These are phyloP conservation scores for Solanum arcanum DNA, from an alignment of 257 asterid genomes.

Conservation along the genomic window DNA sequence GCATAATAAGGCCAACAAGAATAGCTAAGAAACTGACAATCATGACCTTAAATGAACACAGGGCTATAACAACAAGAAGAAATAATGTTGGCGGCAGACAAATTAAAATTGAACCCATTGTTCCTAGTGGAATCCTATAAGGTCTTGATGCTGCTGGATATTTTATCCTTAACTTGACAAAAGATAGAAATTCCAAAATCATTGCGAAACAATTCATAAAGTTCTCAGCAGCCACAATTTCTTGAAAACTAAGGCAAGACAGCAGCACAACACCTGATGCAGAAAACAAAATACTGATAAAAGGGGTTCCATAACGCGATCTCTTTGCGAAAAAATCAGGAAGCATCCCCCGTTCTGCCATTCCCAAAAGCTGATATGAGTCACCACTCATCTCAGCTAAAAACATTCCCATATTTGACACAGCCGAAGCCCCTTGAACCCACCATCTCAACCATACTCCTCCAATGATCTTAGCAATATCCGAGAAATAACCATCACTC, in stretches of 20 bases:
- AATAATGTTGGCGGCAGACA: conserved; percentile 42
- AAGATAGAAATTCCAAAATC: conserved; percentile 57
- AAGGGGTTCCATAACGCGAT: conserved; percentile 45
- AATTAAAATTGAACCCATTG: conserved; percentile 26
- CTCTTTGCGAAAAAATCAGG: conserved; percentile 45
- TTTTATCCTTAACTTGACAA: conserved; percentile 47
- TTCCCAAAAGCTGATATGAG: conserved; percentile 66
- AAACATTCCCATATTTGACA: conserved; percentile 73
- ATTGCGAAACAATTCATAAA: conserved; percentile 57
- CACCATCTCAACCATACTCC: conserved; percentile 58
- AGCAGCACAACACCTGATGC: conserved; percentile 49
- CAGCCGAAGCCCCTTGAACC: conserved; percentile 59
- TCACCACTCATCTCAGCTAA: conserved; percentile 69
- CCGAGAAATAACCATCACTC: conserved; percentile 61
- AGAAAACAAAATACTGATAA: conserved; percentile 41
- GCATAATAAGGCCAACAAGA: conserved; percentile 33
- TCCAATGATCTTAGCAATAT: conserved; percentile 46
- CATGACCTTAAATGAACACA: conserved; percentile 44
- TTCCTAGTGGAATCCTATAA: conserved; percentile 46
- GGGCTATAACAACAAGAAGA: conserved; percentile 33
- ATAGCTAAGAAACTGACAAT: conserved; percentile 33
- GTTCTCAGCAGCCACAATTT: conserved; percentile 61
- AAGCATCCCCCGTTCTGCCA: conserved; percentile 60
- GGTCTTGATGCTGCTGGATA: conserved; percentile 44
- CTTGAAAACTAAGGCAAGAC: conserved; percentile 69